Conservation (phyloP, 345 rosid genomes). For the Isatis tinctoria region DNA sequence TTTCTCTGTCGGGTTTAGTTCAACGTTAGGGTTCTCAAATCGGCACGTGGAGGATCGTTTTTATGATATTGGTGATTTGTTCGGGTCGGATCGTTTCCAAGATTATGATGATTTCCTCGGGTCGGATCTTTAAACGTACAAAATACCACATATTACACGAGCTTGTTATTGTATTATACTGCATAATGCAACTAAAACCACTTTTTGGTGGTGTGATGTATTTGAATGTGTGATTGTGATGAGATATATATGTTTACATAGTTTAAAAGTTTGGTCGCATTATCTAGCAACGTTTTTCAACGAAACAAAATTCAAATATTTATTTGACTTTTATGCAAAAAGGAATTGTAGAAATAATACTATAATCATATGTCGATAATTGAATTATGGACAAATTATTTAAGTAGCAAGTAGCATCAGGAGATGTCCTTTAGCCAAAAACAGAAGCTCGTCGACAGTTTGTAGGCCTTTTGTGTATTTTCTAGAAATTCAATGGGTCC, state of each 20-base stretch:
- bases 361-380: no score
- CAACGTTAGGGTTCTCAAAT: constrained; percentile 10
- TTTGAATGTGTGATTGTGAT: background rate
- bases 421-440: background rate
- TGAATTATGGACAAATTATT: no score
- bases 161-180: no score
- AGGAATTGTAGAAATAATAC: background rate
- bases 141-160: no score
- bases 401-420: no score
- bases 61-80: constrained; percentile 60
- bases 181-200: background rate
- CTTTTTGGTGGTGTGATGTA: background rate
- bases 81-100: constrained; percentile 48
- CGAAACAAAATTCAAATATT: background rate
- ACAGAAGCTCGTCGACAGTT: background rate
- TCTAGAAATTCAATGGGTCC: background rate
- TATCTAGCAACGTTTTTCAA: background rate
- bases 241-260: background rate
- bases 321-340: background rate
- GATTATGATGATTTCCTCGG: constrained; percentile 27
- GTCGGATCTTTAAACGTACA: background rate
- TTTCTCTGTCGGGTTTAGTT: constrained; percentile 24
- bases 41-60: constrained; percentile 32
- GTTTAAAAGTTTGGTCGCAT: background rate
- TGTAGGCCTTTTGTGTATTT: background rate